Base-by-base conservation (phyloP, 192 early-diverging fungal species). In the Backusella tarrabulga region DNA sequence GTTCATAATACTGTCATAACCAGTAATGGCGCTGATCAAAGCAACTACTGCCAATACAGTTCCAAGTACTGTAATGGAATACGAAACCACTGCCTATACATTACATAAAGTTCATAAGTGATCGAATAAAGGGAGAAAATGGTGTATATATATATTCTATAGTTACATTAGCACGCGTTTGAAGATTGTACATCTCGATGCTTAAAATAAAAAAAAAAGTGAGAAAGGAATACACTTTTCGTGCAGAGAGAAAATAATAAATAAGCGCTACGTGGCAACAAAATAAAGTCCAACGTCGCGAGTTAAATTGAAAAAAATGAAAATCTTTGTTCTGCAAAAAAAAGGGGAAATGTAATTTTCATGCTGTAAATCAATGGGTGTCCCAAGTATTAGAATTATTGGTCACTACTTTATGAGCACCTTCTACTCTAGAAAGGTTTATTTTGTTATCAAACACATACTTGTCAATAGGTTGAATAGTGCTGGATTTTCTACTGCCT, bases 161-260 rank as follows among this genome's bases (percentile, higher is more conserved):
- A 42, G 42, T 71, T 77, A 81, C 82, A 56, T 77, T 83, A 21
- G 46, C 52, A 8, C 82, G 78, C 41, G 73, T 52, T 42, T 80
- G 76, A 63, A 83, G 71, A 72, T 83, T 80, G 67, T 75, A 72
- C 82, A 83, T 83, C 29, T 46, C 15, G 15, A 29, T 63, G 21
- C 23, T 63, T 63, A 23, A 26, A 63, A 63, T 6, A 2, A 26
- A 29, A 63, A 14, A 63, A 3, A 32, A 32, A 32, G 32, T 32
- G 26, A 29, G 56, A 60, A 63, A 29, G 26, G 3, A 26, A 7
- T 29, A 26, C 23, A 63, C 56, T 63, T 63, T 63, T 63, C 56
- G 26, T 63, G 56, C 23, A 63, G 23, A 63, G 12, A 19, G 7
- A 29, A 32, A 63, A 63, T 63, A 63, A 63, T 63, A 63, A 63